Percentiles rank a stretch among this genome's conserved stretches.
Conservation (phyloP, 495 filamentous ascomycete species). For the Xylaria sp. region DNA sequence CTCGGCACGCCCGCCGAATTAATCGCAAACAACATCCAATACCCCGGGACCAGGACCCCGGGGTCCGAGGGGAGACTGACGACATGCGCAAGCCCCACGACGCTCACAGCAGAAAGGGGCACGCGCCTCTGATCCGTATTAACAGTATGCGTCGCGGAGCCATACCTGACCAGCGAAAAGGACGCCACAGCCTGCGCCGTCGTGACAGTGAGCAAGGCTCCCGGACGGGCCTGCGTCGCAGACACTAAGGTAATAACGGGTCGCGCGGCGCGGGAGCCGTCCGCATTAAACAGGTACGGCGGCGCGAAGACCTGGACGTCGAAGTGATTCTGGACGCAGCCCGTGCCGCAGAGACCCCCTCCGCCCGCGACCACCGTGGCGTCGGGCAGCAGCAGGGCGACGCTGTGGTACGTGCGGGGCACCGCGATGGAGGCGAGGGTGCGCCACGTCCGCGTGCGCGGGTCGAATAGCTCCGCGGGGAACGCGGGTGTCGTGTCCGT, state of each 20-base stretch:
- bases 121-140: slow-evolving; percentile 67
- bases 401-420: slow-evolving; percentile 63
- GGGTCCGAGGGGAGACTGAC: slow-evolving; percentile 52
- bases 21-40: slow-evolving; percentile 65
- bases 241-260: slow-evolving; percentile 45
- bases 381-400: slow-evolving; percentile 63
- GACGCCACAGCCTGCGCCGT: slow-evolving; percentile 38
- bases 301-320: slow-evolving; percentile 66
- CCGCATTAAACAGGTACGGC: slow-evolving; percentile 57
- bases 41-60: slow-evolving; percentile 62
- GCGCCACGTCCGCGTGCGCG: slow-evolving; percentile 48
- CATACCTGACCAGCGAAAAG: slow-evolving; percentile 51
- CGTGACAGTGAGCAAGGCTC: slow-evolving; percentile 44
- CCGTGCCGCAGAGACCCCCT: slow-evolving; percentile 60
- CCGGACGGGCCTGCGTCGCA: slow-evolving; percentile 34
- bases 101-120: slow-evolving; percentile 41
- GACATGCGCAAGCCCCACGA: slow-evolving; percentile 19
- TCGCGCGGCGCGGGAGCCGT: slow-evolving; percentile 50
- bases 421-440: slow-evolving; percentile 49
- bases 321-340: slow-evolving; percentile 62
- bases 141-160: slow-evolving; percentile 62
- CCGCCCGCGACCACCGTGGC: slow-evolving; percentile 62
- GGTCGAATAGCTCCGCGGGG: slow-evolving; percentile 60
- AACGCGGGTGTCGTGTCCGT: slow-evolving; percentile 54
- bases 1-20: slow-evolving; percentile 57